A percentile compares a stretch with the other conserved stretches of the same genome.
These are phyloP conservation scores for Mariannaea elegans DNA, from an alignment of 2,329 filamentous ascomycete species.

Conservation along the genomic window DNA sequence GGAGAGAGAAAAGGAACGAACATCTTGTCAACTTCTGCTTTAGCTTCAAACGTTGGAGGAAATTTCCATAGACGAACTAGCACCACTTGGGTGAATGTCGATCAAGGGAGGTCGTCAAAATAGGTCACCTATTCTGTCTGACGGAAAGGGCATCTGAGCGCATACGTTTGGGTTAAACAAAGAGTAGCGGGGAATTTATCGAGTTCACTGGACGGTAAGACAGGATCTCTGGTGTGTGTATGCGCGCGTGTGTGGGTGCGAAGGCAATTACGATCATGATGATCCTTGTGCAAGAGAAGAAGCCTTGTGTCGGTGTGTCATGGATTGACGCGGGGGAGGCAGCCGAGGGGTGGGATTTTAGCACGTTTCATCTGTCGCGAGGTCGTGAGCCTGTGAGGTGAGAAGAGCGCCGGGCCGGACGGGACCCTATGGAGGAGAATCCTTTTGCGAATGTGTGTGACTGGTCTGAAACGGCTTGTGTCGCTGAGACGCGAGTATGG, in stretches of 20 bases:
- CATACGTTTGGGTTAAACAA: no score
- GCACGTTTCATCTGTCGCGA: constrained; percentile 35
- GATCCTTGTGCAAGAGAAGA: constrained; percentile 1
- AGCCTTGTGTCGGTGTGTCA: constrained; percentile 22
- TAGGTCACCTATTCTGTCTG: constrained; percentile 6
- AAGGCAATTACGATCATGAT: background rate
- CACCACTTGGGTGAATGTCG: background rate
- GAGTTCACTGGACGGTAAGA: no score
- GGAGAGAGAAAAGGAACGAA: background rate
- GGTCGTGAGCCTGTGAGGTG: background rate
- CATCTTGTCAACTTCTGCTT: background rate
- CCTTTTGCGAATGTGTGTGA: constrained; percentile 26
- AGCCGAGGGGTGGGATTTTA: constrained; percentile 20
- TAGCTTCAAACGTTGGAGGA: background rate
- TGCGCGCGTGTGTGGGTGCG: constrained; percentile 1
- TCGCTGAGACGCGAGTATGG: constrained; percentile 18
- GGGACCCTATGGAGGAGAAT: constrained; percentile 22
- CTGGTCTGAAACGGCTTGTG: constrained; percentile 33
- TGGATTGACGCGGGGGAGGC: constrained; percentile 34
- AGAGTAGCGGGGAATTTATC: no score
- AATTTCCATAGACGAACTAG: constrained; percentile 5
- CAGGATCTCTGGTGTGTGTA: no score
- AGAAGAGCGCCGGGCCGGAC: constrained; percentile 3
- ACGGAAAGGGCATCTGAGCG: constrained; percentile 5
- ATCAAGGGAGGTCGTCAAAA: background rate